These are phyloP conservation scores for Bromus sterilis DNA, from an alignment of 176 grass and related monocot genomes.

Conservation along the genomic window DNA sequence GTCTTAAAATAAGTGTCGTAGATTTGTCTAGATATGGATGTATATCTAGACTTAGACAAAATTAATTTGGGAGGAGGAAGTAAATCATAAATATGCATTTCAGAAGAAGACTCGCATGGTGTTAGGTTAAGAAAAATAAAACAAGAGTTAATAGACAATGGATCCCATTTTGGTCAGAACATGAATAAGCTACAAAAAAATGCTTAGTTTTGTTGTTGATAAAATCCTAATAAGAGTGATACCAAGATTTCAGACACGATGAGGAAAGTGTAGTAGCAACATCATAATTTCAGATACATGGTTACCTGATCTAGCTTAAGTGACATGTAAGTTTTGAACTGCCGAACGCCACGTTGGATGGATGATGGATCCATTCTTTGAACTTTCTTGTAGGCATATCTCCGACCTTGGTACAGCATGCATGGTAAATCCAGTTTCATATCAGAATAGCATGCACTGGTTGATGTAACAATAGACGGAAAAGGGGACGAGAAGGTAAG, in stretches of 20 bases:
- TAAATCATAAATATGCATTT: background rate
- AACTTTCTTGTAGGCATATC: slow-evolving; percentile 50
- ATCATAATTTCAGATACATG: slow-evolving; percentile 8
- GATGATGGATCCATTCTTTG: slow-evolving; percentile 45
- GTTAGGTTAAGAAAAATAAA: slow-evolving; percentile 20
- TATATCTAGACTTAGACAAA: too few relatives aligned
- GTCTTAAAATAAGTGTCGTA: too few relatives aligned
- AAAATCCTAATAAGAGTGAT: background rate
- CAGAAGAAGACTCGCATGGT: background rate
- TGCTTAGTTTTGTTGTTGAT: background rate
- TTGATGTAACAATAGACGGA: slow-evolving; percentile 5
- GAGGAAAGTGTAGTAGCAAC: background rate
- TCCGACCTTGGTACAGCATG: slow-evolving; percentile 31
- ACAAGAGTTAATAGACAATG: background rate
- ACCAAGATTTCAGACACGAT: background rate
- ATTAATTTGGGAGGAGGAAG: too few relatives aligned
- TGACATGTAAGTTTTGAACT: slow-evolving; percentile 62
- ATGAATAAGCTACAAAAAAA: slow-evolving; percentile 4
- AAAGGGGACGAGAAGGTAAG: background rate
- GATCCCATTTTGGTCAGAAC: background rate
- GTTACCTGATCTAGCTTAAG: slow-evolving; percentile 46
- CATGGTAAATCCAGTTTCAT: slow-evolving; percentile 5
- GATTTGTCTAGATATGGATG: too few relatives aligned
- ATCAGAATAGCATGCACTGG: slow-evolving; percentile 18
- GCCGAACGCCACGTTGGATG: slow-evolving; percentile 44